phyloP scores from a whole-genome alignment of 2,329 filamentous ascomycete genomes.

The Penicillium sp. region DNA sequence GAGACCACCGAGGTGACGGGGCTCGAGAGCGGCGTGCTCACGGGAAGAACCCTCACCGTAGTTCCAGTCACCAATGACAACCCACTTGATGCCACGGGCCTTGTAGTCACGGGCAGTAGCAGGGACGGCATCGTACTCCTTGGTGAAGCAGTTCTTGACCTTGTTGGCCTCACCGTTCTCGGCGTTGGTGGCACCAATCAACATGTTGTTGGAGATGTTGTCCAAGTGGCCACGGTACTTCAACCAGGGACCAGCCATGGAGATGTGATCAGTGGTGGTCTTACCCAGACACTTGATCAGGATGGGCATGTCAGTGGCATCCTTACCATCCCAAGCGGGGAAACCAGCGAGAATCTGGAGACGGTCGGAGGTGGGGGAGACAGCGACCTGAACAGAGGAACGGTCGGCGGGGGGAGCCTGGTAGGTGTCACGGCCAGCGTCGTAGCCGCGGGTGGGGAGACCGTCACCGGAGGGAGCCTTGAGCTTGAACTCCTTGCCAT shows the following conservation, averaged over 20 bases:
- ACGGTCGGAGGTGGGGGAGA: conserved; percentile 87
- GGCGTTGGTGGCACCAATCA: conserved; percentile 93
- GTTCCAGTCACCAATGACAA: conserved; percentile 99
- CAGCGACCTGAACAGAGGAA: conserved; percentile 68
- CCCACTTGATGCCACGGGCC: conserved; percentile 92
- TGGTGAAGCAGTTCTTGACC: conserved; percentile 84
- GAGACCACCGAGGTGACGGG: conserved; percentile 92
- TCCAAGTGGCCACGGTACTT: conserved; percentile 99
- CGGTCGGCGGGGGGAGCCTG: conserved; percentile 88
- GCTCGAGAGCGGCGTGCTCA: conserved; percentile 97
- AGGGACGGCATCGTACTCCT: conserved; percentile 82
- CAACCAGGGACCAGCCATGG: conserved; percentile 91
- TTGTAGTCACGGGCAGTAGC: conserved; percentile 98
- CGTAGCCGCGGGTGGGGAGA: conserved; percentile 79
- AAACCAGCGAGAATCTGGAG: conserved; percentile 90
- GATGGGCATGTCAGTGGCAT: conserved; percentile 78
- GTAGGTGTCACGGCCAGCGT: conserved; percentile 90
- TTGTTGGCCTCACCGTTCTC: conserved; percentile 98
- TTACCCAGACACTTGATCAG: conserved; percentile 96
- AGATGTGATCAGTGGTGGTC: conserved; percentile 96
- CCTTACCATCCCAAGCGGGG: conserved; percentile 86
- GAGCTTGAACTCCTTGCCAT: conserved; percentile 94
- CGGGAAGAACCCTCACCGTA: conserved; percentile 97
- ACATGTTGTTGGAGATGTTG: conserved; percentile 96
- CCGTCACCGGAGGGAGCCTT: conserved; percentile 74